These are phyloP conservation scores for Phytophthora rubi DNA, from an alignment of 352 stramenopile species.

Conservation along the genomic window DNA sequence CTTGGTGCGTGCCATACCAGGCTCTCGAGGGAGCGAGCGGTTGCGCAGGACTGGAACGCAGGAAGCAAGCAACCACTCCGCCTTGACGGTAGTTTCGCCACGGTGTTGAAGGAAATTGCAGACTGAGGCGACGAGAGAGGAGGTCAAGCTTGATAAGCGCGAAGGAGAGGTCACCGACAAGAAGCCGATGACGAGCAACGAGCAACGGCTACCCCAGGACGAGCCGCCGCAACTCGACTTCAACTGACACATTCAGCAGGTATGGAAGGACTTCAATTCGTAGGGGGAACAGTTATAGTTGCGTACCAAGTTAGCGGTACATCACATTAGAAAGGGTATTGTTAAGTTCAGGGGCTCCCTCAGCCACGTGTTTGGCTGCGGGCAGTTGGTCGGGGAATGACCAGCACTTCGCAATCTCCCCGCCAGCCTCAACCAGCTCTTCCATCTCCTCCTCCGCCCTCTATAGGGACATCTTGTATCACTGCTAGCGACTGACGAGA, in stretches of 20 bases:
- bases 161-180: neutral
- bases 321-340: conserved; percentile 1
- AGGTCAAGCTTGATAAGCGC: neutral
- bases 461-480: too few relatives aligned
- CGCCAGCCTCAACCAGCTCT: neutral
- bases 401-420: neutral
- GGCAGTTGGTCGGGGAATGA: neutral
- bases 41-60: conserved; percentile 1
- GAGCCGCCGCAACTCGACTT: neutral
- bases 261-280: neutral
- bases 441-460: neutral
- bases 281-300: neutral
- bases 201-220: neutral
- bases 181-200: neutral
- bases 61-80: neutral
- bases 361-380: neutral
- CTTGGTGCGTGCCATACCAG: conserved; percentile 3
- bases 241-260: neutral
- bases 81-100: too few relatives aligned
- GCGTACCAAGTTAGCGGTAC: neutral
- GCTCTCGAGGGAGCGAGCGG: conserved; percentile 9
- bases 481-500: too few relatives aligned
- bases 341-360: neutral
- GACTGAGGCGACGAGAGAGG: neutral
- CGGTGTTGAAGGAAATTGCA: neutral